These are phyloP conservation scores for Dactylellina drechsleri DNA, from an alignment of 2,329 filamentous ascomycete species.

Conservation along the genomic window DNA sequence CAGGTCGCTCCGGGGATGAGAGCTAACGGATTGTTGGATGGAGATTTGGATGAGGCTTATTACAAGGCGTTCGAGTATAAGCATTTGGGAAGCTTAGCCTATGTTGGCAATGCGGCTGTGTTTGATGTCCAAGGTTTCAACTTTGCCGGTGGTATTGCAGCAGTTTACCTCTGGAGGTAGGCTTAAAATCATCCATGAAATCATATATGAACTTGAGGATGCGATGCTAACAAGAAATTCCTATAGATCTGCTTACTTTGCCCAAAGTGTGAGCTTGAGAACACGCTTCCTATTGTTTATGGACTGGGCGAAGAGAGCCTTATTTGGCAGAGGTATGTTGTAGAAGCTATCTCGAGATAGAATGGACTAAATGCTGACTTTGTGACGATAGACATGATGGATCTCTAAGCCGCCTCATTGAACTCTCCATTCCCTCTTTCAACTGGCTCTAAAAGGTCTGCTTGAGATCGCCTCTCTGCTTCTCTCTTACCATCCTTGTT, in stretches of 20 bases:
- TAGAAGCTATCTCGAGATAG: not conserved
- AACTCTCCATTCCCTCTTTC: not conserved
- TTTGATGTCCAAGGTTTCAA: slow-evolving; percentile 79
- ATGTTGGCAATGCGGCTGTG: slow-evolving; percentile 94
- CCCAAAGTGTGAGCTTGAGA: slow-evolving; percentile 91
- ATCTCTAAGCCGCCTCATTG: slow-evolving; percentile 23
- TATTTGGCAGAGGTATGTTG: slow-evolving; percentile 91
- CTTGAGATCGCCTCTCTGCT: too few species aligned
- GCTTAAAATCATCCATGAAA: slow-evolving; percentile 59
- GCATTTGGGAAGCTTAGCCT: slow-evolving; percentile 90
- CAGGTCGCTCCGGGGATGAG: slow-evolving; percentile 77
- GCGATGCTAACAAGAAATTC: not conserved
- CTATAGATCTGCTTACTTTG: slow-evolving; percentile 77
- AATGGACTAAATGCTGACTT: too few species aligned
- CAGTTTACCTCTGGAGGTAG: slow-evolving; percentile 94
- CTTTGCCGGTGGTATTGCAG: slow-evolving; percentile 83
- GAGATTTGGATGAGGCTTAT: slow-evolving; percentile 88
- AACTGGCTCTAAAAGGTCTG: not conserved
- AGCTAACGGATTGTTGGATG: slow-evolving; percentile 84
- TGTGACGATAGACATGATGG: slow-evolving; percentile 45
- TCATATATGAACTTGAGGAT: slow-evolving; percentile 10
- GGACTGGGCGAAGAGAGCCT: slow-evolving; percentile 97
- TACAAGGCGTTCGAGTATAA: slow-evolving; percentile 96
- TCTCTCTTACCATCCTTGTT: too few species aligned
- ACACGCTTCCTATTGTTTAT: slow-evolving; percentile 90